Conservation (phyloP, 768 basidiomycete species). For the Chiua virens region DNA sequence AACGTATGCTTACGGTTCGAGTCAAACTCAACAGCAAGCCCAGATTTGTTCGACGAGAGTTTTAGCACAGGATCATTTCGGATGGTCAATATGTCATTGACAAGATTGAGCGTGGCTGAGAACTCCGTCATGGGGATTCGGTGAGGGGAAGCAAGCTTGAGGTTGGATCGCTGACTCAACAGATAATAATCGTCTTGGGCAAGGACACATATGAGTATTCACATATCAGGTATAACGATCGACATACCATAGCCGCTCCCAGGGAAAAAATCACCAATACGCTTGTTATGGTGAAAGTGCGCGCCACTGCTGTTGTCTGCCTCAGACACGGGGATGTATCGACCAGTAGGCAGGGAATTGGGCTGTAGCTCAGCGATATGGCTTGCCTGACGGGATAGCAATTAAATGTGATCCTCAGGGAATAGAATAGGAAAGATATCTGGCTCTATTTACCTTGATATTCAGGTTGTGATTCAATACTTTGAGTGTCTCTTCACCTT, state of each 20-base stretch:
- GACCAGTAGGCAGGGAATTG: conserved; percentile 52
- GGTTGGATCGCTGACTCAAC: conserved; percentile 40
- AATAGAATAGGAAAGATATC: background rate
- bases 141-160: conserved; percentile 40
- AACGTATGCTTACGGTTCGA: conserved; percentile 59
- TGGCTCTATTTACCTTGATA: conserved; percentile 34
- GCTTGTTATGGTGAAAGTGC: conserved; percentile 49
- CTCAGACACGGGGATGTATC: conserved; percentile 45
- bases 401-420: background rate
- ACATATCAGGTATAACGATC: background rate
- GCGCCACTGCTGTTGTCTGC: conserved; percentile 37
- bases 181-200: conserved; percentile 66
- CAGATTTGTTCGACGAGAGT: conserved; percentile 56
- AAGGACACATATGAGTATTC: background rate
- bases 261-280: conserved; percentile 60
- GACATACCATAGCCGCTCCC: conserved; percentile 56
- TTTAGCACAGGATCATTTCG: conserved; percentile 47
- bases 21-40: conserved; percentile 59
- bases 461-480: conserved; percentile 51
- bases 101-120: conserved; percentile 43
- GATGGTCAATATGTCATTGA: conserved; percentile 30
- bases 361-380: conserved; percentile 52
- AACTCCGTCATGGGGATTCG: conserved; percentile 47
- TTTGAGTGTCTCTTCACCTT: conserved; percentile 41
- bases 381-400: conserved; percentile 42